Evolutionary conservation across 192 early-diverging fungal species (phyloP), one percentile per base, ranked within the genome.

Genomic region (Geosiphon pyriformis): DNA sequence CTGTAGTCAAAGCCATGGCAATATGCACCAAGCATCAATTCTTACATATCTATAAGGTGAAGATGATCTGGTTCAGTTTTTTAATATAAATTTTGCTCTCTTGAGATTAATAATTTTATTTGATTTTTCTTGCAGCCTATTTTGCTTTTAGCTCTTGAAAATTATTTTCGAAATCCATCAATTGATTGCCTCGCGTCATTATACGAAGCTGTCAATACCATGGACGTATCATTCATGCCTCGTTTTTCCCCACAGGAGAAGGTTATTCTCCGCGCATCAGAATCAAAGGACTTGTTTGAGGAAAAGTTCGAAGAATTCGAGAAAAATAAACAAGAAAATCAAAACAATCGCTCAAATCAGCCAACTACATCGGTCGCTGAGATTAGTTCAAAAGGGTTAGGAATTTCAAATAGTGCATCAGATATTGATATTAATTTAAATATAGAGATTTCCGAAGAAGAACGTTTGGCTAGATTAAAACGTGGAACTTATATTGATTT

Each of bases 1-100:
- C 94, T 1, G 81, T 84, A 42, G 92, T 96, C 22, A 95, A 95
- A 70, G 93, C 94, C 0, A 92, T 96, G 89, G 94, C 94, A 2
- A 88, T 96, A 59, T 90, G 91, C 70, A 93, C 92, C 4, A 80
- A 87, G 32, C 89, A 96, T 75, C 87, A 90, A 59, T 96, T 88
- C 71, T 82, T 96, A 31, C 93, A 96, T 76, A 90, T 94, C 2
- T 96, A 94, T 81, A 82, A 84, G 80, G 83, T 80, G 75, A 10
- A n/a, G n/a, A n/a, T n/a, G n/a, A n/a, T n/a, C n/a, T n/a, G n/a
- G n/a, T n/a, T n/a, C n/a, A n/a, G n/a, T n/a, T n/a, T n/a, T n/a
- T n/a, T n/a, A n/a, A n/a, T n/a, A n/a, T n/a, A n/a, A n/a, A n/a
- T n/a, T n/a, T 20, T 52, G 52, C 51, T 33, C 60, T 57, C 53